Base-by-base conservation (phyloP, 257 asterid genomes). In the Datura wrightii region DNA sequence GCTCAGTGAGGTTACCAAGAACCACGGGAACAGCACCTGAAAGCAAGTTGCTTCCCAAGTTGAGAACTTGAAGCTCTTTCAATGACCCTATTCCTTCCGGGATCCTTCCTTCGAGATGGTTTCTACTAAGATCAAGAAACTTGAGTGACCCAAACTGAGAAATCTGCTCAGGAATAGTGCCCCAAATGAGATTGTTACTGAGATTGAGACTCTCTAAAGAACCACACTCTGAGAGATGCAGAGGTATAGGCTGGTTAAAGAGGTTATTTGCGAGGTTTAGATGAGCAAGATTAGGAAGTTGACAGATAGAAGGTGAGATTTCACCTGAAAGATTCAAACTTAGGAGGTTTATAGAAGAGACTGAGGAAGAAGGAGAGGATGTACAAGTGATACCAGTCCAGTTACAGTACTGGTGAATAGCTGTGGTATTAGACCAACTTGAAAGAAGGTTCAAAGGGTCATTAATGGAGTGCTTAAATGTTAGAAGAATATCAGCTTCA, bases 321-420 rank as follows among this genome's bases (percentile, higher is more conserved):
- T 91, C 93, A 69, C 98, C 98, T 65, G 98, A 95, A 82, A 95
- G 97, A 89, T 93, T 95, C 66, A 88, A 80, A 69, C 85, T 92
- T 90, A 88, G 94, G n/a, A 95, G 98, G 63, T 84, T 87, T 10
- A 94, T 84, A 44, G 92, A 91, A 80, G 89, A 85, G 58, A 95
- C 90, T 65, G 83, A 34, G 14, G 88, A 86, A 18, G 88, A 86
- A 65, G 81, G 58, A 56, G 79, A 76, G 44, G 85, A 58, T 34
- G 89, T 84, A 92, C 98, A 95, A 83, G 94, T 88, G 85, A 95
- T 88, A 62, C 98, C 98, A 79, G 95, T 91, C 98, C 98, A 95
- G 88, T 93, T 92, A 67, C 98, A 93, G 46, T 39, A 39, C 42
- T 89, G 90, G 88, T 92, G 92, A 63, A 88, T 13, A n/a, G 89